Evolutionary conservation across 73 alveolate genomes (phyloP).

Genomic region (Diophrys sp.): DNA sequence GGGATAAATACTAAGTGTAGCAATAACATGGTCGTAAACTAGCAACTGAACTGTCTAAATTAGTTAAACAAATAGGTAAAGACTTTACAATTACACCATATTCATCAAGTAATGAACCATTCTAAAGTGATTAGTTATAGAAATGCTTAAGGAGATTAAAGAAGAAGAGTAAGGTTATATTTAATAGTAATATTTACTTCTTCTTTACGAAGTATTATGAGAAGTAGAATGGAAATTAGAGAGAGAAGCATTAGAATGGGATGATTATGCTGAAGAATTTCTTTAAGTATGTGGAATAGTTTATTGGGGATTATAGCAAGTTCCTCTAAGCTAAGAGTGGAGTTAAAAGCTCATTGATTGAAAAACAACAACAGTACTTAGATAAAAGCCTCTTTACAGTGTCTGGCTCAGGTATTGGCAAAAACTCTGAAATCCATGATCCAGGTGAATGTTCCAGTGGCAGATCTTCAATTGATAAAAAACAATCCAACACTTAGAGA

Average conservation of each 20-base stretch:
- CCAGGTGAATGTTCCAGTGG: background rate
- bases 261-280: background rate
- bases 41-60: background rate
- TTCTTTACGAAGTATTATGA: background rate
- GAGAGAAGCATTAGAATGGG: background rate
- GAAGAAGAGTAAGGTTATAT: background rate
- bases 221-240: background rate
- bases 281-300: background rate
- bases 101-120: background rate
- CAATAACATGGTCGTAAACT: no score
- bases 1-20: background rate
- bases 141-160: background rate
- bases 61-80: background rate
- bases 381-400: background rate
- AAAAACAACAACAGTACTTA: background rate
- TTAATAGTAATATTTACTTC: background rate
- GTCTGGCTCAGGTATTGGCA: no score
- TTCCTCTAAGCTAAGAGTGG: background rate
- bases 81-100: background rate
- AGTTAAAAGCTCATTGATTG: background rate
- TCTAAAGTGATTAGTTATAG: background rate
- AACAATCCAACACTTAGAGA: background rate
- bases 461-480: background rate
- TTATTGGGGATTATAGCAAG: background rate
- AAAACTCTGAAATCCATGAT: background rate